Evolutionary conservation across 2,329 filamentous ascomycete genomes (phyloP), one percentile per base, ranked within the genome.

Genomic region (Parastagonospora nodorum): DNA sequence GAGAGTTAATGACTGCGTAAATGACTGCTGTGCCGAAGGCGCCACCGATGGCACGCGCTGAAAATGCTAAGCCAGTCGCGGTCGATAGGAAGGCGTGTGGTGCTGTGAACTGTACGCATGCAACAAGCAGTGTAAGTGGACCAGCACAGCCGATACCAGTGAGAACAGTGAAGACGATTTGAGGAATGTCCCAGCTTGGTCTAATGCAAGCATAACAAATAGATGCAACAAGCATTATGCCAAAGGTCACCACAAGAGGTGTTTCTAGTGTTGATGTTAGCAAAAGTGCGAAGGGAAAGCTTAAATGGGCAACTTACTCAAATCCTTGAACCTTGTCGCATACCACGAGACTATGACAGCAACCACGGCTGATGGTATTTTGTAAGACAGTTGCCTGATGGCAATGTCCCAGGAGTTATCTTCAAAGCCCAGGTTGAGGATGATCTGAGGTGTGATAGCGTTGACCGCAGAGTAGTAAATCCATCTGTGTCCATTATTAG

Each of bases 401-500:
- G 66, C 58, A 14, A 71, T 72, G 19, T 59, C 51, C 68, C 67
- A 71, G 1, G 65, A 46, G 14, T 66, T 61, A 43, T 60, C 50
- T 31, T 71, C 66, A n/a, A 69, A 67, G 1, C 67, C 67, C 0
- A 72, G 47, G 24, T 69, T 68, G 2, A 72, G 57, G 10, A 72
- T 62, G 12, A 71, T 58, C 36, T 72, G 68, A 0, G 68, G 68
- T 0, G 62, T 69, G 1, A 72, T 57, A 6, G 66, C 59, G 28
- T 71, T 72, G 16, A 72, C 66, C n/a, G 68, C 68, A 0, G 63
- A 67, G 36, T 71, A 71, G 51, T 82, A 84, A 47, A 84, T 81
- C 81, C 81, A 84, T 11, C 52, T 82, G 66, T 84, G 81, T 29
- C 83, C 78, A 3, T 78, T 78, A 52, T 84, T 83, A 4, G 82